Conservation (phyloP, 192 early-diverging fungal species). For the Mortierella antarctica region DNA sequence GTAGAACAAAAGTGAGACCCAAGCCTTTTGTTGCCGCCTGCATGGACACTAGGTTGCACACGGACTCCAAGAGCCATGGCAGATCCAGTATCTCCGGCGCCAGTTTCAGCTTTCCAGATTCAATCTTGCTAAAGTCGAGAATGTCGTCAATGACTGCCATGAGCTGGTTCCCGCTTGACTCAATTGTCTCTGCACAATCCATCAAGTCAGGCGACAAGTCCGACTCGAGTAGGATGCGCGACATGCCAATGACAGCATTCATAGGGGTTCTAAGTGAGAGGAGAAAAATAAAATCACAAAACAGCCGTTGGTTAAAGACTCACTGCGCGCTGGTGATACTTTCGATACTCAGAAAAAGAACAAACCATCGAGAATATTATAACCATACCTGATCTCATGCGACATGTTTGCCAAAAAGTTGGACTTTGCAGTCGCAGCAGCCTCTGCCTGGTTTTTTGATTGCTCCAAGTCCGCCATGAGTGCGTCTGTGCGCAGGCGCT, state of each 20-base stretch:
- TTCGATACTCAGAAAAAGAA: slow-evolving; percentile 6
- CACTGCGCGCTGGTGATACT: too few species aligned
- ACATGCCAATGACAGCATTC: slow-evolving; percentile 81
- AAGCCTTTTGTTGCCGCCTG: slow-evolving; percentile 41
- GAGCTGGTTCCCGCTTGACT: slow-evolving; percentile 53
- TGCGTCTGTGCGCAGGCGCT: slow-evolving; percentile 44
- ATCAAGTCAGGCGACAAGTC: slow-evolving; percentile 76
- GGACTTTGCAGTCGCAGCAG: slow-evolving; percentile 55
- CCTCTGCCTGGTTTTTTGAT: slow-evolving; percentile 62
- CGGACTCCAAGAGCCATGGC: slow-evolving; percentile 53
- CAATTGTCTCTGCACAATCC: slow-evolving; percentile 65
- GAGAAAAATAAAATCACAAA: too few species aligned
- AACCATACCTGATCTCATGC: slow-evolving; percentile 62
- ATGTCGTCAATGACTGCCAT: slow-evolving; percentile 79
- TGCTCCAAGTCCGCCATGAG: slow-evolving; percentile 50
- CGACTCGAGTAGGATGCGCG: slow-evolving; percentile 73
- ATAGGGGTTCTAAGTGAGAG: slow-evolving; percentile 72
- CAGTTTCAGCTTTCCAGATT: slow-evolving; percentile 79
- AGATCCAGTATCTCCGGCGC: slow-evolving; percentile 72
- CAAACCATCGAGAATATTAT: too few species aligned
- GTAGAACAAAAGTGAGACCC: slow-evolving; percentile 45
- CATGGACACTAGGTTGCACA: slow-evolving; percentile 51
- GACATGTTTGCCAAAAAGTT: slow-evolving; percentile 84
- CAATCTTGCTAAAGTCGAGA: slow-evolving; percentile 85
- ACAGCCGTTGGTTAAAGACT: too few species aligned